A percentile compares a stretch with the other conserved stretches of the same genome.
These are phyloP conservation scores for Plasmodium cynomolgi DNA, from an alignment of 169 alveolate species.

Conservation along the genomic window DNA sequence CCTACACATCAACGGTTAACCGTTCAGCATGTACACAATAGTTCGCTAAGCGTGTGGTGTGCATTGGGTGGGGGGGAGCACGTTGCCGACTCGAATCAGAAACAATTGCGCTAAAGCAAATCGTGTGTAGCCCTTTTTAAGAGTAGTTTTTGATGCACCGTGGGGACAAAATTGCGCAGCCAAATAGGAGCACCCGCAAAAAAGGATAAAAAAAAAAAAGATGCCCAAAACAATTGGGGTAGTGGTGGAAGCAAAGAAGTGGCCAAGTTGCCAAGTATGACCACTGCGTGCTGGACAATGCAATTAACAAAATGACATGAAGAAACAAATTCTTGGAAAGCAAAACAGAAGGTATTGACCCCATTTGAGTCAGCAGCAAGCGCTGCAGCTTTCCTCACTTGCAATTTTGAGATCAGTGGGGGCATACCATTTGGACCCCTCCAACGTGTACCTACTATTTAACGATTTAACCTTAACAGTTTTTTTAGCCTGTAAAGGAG, in stretches of 20 bases:
- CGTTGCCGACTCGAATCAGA: neutral
- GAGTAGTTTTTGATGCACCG: neutral
- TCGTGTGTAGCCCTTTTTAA: neutral
- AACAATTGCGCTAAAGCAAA: neutral
- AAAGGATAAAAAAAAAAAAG: neutral
- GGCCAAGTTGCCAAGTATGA: neutral
- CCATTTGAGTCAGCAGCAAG: neutral
- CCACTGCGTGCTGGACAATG: neutral
- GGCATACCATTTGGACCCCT: neutral
- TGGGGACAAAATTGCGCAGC: neutral
- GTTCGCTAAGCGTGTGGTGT: neutral
- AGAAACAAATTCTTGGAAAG: neutral
- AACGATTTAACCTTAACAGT: constrained; percentile 12
- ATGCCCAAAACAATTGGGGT: neutral
- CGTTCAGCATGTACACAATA: neutral
- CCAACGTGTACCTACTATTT: constrained; percentile 39
- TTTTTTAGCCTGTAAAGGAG: constrained; percentile 21
- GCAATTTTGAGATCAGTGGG: constrained; percentile 10
- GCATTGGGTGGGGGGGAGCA: neutral
- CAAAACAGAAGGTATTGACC: neutral
- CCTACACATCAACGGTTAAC: neutral
- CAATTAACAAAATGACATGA: neutral
- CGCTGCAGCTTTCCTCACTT: neutral
- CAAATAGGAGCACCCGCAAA: neutral
- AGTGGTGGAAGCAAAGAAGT: neutral